These are phyloP conservation scores for Fusarium temperatum DNA, from an alignment of 2,329 filamentous ascomycete species.

Conservation along the genomic window DNA sequence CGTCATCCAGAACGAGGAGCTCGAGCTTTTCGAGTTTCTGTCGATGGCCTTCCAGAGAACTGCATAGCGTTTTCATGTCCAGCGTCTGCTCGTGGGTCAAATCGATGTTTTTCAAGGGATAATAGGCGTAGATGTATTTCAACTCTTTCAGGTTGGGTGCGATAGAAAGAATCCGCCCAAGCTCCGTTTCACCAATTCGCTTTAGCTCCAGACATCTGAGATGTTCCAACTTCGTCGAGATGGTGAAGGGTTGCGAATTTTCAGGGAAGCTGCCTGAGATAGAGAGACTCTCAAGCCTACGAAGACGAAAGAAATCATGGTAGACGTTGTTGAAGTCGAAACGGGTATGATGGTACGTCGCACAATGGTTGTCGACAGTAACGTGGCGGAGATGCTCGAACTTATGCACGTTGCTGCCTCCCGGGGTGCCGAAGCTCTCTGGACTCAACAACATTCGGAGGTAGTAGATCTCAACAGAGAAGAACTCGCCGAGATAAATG, in stretches of 20 bases:
- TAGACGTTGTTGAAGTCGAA: not conserved
- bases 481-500: not conserved
- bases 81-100: not conserved
- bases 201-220: not conserved
- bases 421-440: rapidly evolving
- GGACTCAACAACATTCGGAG: not conserved
- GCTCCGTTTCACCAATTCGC: not conserved
- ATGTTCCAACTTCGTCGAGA: not conserved
- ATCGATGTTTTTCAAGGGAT: rapidly evolving
- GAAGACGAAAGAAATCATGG: not conserved
- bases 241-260: not conserved
- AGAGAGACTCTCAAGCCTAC: not conserved
- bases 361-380: not conserved
- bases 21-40: not conserved
- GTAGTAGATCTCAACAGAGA: not conserved
- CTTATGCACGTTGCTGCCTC: not conserved
- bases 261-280: not conserved
- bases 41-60: not conserved
- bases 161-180: not conserved
- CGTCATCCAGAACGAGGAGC: not conserved
- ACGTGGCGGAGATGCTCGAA: not conserved
- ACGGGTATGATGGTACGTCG: not conserved
- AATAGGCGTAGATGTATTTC: not conserved
- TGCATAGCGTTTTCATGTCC: not conserved
- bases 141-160: not conserved